Evolutionary conservation across 108 stramenopile species (phyloP).

Genomic region (Pseudonitzschia delicatissima): DNA sequence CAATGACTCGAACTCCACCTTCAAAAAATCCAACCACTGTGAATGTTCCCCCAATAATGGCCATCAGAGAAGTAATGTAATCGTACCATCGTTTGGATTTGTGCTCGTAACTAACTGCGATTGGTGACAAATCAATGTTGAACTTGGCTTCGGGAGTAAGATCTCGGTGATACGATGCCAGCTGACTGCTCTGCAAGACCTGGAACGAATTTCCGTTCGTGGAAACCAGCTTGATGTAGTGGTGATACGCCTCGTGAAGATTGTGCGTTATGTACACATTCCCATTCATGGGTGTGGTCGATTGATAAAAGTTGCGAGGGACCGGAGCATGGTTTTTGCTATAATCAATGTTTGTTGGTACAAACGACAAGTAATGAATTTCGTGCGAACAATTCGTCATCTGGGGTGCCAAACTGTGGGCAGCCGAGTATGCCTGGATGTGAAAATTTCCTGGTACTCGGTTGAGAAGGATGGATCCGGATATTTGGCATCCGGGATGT

Average conservation of each 20-base stretch:
- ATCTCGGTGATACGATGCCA: conserved; percentile 50
- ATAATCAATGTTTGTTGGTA: conserved; percentile 11
- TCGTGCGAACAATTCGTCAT: conserved; percentile 90
- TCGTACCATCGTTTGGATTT: conserved; percentile 78
- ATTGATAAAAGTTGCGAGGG: conserved; percentile 24
- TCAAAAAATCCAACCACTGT: conserved; percentile 94
- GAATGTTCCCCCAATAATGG: conserved; percentile 94
- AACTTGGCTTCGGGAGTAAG: conserved; percentile 83
- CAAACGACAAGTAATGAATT: conserved; percentile 86
- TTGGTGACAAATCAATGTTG: conserved; percentile 79
- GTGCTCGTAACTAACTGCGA: conserved; percentile 49
- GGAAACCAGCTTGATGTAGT: conserved; percentile 89
- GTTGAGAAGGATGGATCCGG: conserved; percentile 72
- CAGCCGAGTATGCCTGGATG: conserved; percentile 81
- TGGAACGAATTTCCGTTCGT: conserved; percentile 46
- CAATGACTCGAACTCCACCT: conserved; percentile 15
- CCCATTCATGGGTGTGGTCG: conserved; percentile 75
- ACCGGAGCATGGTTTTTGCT: background rate
- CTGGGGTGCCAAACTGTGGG: conserved; percentile 81
- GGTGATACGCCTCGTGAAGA: conserved; percentile 91
- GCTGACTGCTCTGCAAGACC: conserved; percentile 62
- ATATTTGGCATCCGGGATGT: conserved; percentile 81
- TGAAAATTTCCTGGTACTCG: conserved; percentile 94
- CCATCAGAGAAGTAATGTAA: conserved; percentile 87
- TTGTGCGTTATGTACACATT: conserved; percentile 64